Evolutionary conservation across 1,284 basidiomycete species (phyloP).

Genomic region (Vanrija sp.): DNA sequence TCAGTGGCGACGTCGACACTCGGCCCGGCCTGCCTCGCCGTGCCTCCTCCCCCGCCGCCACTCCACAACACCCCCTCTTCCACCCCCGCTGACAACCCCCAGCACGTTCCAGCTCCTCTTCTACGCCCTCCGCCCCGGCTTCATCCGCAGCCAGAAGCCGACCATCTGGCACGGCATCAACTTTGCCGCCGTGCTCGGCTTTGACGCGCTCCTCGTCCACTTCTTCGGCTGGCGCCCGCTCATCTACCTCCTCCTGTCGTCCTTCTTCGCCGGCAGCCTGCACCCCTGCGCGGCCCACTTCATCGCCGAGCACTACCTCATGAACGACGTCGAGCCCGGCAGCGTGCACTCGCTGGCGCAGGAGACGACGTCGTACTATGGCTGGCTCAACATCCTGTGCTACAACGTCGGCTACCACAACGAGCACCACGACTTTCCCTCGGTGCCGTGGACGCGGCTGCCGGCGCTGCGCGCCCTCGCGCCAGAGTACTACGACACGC

Average conservation of each 20-base stretch:
- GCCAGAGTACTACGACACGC: constrained; percentile 84
- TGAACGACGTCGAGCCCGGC: constrained; percentile 55
- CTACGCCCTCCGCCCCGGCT: constrained; percentile 93
- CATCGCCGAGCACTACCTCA: constrained; percentile 93
- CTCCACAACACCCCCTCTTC: constrained; percentile 1
- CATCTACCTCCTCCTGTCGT: constrained; percentile 78
- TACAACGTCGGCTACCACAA: constrained; percentile 99
- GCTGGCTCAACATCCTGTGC: constrained; percentile 81
- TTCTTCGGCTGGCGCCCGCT: constrained; percentile 64
- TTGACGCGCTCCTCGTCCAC: constrained; percentile 66
- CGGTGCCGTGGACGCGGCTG: constrained; percentile 90
- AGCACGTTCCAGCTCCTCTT: constrained; percentile 98
- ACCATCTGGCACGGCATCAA: constrained; percentile 84
- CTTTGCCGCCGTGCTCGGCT: constrained; percentile 63
- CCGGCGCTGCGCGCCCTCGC: constrained; percentile 76
- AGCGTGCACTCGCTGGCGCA: constrained; percentile 53
- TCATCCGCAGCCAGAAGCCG: constrained; percentile 76
- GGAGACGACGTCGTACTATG: constrained; percentile 97
- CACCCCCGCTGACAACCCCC: constrained; percentile 2
- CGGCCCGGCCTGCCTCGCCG: neutral
- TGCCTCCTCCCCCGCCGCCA: neutral
- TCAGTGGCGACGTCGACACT: no score
- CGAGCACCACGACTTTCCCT: constrained; percentile 98
- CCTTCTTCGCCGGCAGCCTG: constrained; percentile 91
- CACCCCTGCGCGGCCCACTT: constrained; percentile 97